Conservation (phyloP, 352 stramenopile species). For the Plasmopara viticola region DNA sequence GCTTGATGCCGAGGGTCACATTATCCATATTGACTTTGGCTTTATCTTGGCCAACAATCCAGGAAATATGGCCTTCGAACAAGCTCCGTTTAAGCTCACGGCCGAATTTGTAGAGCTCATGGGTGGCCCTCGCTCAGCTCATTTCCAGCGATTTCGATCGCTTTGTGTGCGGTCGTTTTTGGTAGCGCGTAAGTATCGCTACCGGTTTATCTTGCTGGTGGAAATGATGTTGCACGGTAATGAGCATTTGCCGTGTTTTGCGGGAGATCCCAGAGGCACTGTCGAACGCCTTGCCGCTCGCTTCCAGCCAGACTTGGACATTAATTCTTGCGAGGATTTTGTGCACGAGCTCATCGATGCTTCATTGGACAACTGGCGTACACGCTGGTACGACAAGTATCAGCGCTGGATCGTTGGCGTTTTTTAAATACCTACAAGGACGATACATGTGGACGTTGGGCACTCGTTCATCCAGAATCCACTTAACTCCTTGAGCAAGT, state of each 20-base stretch:
- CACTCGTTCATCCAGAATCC: not conserved
- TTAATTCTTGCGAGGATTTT: constrained; percentile 92
- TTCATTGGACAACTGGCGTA: constrained; percentile 95
- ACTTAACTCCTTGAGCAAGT: no score
- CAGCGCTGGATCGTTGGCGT: constrained; percentile 90
- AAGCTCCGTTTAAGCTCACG: constrained; percentile 97
- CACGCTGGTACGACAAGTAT: constrained; percentile 95
- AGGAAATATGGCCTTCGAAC: constrained; percentile 93
- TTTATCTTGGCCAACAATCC: constrained; percentile 93
- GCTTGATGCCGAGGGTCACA: constrained; percentile 91
- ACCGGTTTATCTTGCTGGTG: constrained; percentile 92
- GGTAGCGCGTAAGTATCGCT: constrained; percentile 90
- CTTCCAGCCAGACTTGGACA: constrained; percentile 93
- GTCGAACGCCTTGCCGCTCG: constrained; percentile 86
- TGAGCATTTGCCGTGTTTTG: constrained; percentile 95
- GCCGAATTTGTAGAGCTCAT: constrained; percentile 94
- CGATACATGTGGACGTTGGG: not conserved
- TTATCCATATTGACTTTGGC: constrained; percentile 97
- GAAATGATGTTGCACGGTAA: constrained; percentile 97
- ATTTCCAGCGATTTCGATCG: constrained; percentile 92
- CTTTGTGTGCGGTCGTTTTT: constrained; percentile 96
- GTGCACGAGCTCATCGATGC: constrained; percentile 94
- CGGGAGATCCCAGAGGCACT: constrained; percentile 85
- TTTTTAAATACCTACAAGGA: constrained; percentile 39
- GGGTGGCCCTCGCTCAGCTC: constrained; percentile 87